Evolutionary conservation across 192 early-diverging fungal species (phyloP).

Genomic region (Anaeromyces robustus): DNA sequence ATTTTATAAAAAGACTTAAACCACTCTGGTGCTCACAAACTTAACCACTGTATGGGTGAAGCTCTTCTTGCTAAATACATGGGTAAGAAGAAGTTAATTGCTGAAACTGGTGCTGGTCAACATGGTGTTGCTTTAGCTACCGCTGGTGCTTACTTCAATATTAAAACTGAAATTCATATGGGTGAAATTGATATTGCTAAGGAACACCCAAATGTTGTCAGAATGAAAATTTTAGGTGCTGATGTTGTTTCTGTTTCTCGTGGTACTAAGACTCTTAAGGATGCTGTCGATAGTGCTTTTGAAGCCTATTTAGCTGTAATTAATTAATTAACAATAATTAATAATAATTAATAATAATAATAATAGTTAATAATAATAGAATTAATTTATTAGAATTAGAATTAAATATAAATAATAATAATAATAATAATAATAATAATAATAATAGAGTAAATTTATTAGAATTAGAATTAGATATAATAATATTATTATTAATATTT

Average conservation of each 20-base stretch:
- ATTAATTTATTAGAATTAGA: too few species aligned
- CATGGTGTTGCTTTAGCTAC: constrained; percentile 98
- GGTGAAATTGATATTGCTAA: constrained; percentile 86
- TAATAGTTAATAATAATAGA: too few species aligned
- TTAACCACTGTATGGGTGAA: constrained; percentile 96
- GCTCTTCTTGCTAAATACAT: constrained; percentile 81
- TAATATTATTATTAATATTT: too few species aligned
- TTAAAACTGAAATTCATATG: constrained; percentile 96
- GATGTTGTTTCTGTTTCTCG: constrained; percentile 69
- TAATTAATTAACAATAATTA: neutral
- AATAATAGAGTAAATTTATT: too few species aligned
- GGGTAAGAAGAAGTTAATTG: constrained; percentile 93
- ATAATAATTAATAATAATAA: too few species aligned
- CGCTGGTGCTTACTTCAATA: constrained; percentile 91
- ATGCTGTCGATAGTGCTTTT: constrained; percentile 97
- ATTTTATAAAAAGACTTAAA: constrained; percentile 41
- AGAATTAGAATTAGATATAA: too few species aligned
- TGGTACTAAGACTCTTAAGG: constrained; percentile 79
- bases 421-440: too few species aligned
- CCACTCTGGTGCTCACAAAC: constrained; percentile 98
- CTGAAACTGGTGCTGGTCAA: constrained; percentile 96
- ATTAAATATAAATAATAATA: too few species aligned
- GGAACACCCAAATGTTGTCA: constrained; percentile 88
- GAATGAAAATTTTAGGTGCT: constrained; percentile 86
- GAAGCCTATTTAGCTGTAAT: constrained; percentile 78